Percentiles rank a stretch among this genome's conserved stretches.
phyloP scores from a whole-genome alignment of 2,329 filamentous ascomycete species.

The Pestalotiopsis sp. region DNA sequence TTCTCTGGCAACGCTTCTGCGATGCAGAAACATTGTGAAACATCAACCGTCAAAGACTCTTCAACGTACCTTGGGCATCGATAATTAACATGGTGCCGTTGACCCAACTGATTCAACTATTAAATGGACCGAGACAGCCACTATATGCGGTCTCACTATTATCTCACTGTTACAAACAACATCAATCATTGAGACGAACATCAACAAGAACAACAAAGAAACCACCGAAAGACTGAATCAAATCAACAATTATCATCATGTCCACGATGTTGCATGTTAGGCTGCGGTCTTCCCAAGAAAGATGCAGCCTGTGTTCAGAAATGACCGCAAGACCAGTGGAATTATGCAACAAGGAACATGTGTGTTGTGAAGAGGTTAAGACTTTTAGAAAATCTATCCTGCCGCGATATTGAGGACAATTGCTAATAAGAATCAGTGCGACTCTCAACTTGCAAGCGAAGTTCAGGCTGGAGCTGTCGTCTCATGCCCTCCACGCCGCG shows the following conservation, averaged over 20 bases:
- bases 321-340: too few species aligned
- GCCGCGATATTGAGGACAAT: rapidly evolving
- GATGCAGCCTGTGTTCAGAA: too few species aligned
- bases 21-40: background rate
- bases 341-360: too few species aligned
- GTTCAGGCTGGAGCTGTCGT: background rate
- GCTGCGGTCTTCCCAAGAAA: too few species aligned
- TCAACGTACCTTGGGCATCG: background rate
- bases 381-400: too few species aligned
- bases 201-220: background rate
- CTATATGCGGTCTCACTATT: background rate
- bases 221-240: background rate
- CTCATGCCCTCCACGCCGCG: background rate
- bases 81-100: background rate
- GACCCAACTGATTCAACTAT: background rate
- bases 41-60: background rate
- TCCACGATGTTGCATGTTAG: background rate
- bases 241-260: background rate
- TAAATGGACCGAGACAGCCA: background rate
- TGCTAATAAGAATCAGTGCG: background rate
- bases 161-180: background rate
- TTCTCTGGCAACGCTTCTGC: background rate
- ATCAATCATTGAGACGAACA: background rate
- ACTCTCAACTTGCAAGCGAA: background rate
- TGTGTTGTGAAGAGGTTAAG: too few species aligned